Conservation (phyloP, 805 yeast species). For the Scheffersomyces coipomensis region DNA sequence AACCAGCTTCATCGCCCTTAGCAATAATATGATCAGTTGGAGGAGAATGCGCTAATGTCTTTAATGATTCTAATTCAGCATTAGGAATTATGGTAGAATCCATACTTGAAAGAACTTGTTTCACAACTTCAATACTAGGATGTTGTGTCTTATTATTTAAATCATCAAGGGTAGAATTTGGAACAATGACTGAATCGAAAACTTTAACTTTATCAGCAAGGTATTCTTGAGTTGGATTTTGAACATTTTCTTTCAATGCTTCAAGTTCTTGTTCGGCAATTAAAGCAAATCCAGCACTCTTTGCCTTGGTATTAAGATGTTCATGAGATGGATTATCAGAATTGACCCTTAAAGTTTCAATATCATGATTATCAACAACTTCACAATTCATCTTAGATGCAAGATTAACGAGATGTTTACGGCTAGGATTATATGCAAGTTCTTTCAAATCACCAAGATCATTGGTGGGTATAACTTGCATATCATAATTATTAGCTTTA, state of each 20-base stretch:
- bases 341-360: constrained; percentile 8
- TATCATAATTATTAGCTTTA: constrained; percentile 16
- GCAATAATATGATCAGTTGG: constrained; percentile 13
- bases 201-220: constrained; percentile 14
- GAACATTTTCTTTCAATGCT: constrained; percentile 6
- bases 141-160: neutral
- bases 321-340: constrained; percentile 17
- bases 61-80: constrained; percentile 11
- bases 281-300: constrained; percentile 14
- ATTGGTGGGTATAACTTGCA: constrained; percentile 11
- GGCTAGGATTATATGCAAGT: constrained; percentile 1
- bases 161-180: constrained; percentile 13
- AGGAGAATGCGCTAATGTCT: constrained; percentile 3
- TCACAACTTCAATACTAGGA: constrained; percentile 5
- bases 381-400: constrained; percentile 12
- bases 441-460: constrained; percentile 12
- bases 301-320: constrained; percentile 21
- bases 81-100: constrained; percentile 13
- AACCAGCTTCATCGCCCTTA: constrained; percentile 9
- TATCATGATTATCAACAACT: constrained; percentile 8
- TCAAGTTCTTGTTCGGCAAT: constrained; percentile 7
- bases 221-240: constrained; percentile 11
- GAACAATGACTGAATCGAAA: constrained; percentile 13
- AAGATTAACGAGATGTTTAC: constrained; percentile 1
- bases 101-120: constrained; percentile 10